Base-by-base conservation (phyloP, 2,329 filamentous ascomycete species). In the Achaetomium macrosporum region DNA sequence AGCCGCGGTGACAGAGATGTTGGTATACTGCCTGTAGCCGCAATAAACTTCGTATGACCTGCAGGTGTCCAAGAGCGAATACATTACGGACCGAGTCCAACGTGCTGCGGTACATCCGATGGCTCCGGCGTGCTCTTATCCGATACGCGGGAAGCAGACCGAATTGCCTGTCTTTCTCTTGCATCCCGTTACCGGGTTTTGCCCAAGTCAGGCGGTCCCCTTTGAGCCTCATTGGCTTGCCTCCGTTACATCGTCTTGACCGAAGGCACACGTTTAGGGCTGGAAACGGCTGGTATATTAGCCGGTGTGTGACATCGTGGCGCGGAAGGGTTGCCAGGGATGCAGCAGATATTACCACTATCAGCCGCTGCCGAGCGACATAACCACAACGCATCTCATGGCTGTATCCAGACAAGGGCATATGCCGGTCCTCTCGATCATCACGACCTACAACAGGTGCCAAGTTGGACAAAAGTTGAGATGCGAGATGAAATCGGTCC, bases 261-360 rank as follows among this genome's bases (percentile, higher is more conserved):
- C 35, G 8, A 17, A 19, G 46, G 19, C 41, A 49, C 19, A 41
- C 17, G 15, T 8, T 42, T 46, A 15, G n/a, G 46, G 35, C 42
- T 25, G 19, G n/a, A 33, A 11, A 41, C 47, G 42, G 42, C 36
- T 37, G 19, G 35, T 25, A 42, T 37, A 47, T 47, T 47, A 12
- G 2, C 50, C 43, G 30, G 15, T 37, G 37, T 7, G 46, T 50
- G 36, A 50, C 47, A 54, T 46, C 37, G 51, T 17, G 36, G 36
- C 51, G 36, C 51, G 47, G 51, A 29, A 46, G 29, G 19, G 11
- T 10, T 46, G 19, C 37, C 51, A 46, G 47, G 37, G 20, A 42
- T 50, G 51, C 51, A 50, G 4, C 44, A 31, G n/a, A 47, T 20
- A 41, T 50, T 42, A 35, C 41, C 42, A 13, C 9, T 42, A 46